Conservation (phyloP, 345 rosid genomes). For the Gossypium ekmanianum region DNA sequence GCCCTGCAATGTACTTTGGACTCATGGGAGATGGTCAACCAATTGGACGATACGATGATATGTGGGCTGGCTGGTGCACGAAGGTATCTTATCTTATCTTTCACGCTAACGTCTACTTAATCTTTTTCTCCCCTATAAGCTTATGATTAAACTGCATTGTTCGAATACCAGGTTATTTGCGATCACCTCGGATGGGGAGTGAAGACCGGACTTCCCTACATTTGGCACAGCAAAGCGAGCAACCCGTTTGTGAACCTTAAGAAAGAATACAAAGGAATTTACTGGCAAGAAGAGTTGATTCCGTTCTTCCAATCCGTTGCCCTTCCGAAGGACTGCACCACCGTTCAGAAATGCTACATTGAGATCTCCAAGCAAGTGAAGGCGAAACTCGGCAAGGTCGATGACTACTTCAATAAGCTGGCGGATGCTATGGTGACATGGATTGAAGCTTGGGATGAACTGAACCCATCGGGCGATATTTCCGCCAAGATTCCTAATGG, state of each 20-base stretch:
- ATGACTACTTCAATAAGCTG: constrained; percentile 75
- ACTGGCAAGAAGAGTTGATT: constrained; percentile 94
- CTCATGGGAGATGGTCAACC: constrained; percentile 96
- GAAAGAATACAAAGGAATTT: constrained; percentile 87
- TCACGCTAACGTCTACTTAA: not conserved
- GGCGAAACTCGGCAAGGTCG: constrained; percentile 63
- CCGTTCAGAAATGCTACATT: constrained; percentile 79
- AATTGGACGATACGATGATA: constrained; percentile 78
- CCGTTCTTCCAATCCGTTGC: constrained; percentile 74
- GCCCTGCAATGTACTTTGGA: constrained; percentile 87
- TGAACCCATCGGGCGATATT: constrained; percentile 49
- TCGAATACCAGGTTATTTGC: constrained; percentile 53
- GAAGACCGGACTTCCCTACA: constrained; percentile 87
- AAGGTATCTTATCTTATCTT: constrained; percentile 36
- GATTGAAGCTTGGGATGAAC: constrained; percentile 93
- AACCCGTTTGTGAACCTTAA: constrained; percentile 84
- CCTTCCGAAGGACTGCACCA: constrained; percentile 79
- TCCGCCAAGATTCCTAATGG: constrained; percentile 22
- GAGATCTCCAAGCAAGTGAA: constrained; percentile 77
- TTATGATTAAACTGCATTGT: not conserved
- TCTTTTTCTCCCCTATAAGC: not conserved
- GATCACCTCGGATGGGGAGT: constrained; percentile 85
- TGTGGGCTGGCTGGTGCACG: constrained; percentile 95
- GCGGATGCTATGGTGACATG: constrained; percentile 89
- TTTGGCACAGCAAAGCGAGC: constrained; percentile 95